Percentiles rank a stretch among this genome's conserved stretches.
Evolutionary conservation across 495 filamentous ascomycete species (phyloP).

Genomic region (Podospora pseudopauciseta): DNA sequence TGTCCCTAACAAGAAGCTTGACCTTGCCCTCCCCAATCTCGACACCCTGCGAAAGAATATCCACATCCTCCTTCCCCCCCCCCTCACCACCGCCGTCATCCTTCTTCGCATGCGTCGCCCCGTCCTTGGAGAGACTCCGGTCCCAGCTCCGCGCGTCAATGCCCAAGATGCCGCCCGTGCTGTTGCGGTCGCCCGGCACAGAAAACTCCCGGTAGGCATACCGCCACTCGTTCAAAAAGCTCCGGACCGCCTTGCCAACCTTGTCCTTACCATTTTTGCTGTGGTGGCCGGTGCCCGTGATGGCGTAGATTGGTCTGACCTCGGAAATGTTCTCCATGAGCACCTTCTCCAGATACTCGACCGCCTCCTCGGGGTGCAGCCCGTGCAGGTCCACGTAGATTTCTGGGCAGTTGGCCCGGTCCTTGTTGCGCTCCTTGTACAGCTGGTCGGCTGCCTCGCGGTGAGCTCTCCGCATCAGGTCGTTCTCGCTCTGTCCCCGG

Average conservation of each 20-base stretch:
- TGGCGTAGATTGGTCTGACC: conserved; percentile 80
- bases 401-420: conserved; percentile 57
- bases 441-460: conserved; percentile 87
- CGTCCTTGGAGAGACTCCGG: conserved; percentile 55
- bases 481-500: conserved; percentile 93
- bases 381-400: conserved; percentile 95
- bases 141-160: conserved; percentile 91
- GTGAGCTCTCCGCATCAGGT: conserved; percentile 94
- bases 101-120: conserved; percentile 38
- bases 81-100: conserved; percentile 34
- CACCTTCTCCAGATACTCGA: conserved; percentile 86
- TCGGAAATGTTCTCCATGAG: conserved; percentile 76
- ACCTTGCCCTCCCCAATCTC: conserved; percentile 60
- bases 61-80: conserved; percentile 52
- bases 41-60: conserved; percentile 56
- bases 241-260: conserved; percentile 87
- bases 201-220: conserved; percentile 96
- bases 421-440: conserved; percentile 92
- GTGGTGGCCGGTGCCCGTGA: conserved; percentile 95
- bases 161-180: conserved; percentile 89
- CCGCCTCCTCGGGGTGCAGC: conserved; percentile 93
- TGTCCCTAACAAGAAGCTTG: conserved; percentile 54
- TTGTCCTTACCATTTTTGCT: conserved; percentile 99
- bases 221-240: conserved; percentile 90
- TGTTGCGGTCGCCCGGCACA: conserved; percentile 84